Conservation (phyloP, 108 stramenopile species). For the Cyclostephanos invisitatus region DNA sequence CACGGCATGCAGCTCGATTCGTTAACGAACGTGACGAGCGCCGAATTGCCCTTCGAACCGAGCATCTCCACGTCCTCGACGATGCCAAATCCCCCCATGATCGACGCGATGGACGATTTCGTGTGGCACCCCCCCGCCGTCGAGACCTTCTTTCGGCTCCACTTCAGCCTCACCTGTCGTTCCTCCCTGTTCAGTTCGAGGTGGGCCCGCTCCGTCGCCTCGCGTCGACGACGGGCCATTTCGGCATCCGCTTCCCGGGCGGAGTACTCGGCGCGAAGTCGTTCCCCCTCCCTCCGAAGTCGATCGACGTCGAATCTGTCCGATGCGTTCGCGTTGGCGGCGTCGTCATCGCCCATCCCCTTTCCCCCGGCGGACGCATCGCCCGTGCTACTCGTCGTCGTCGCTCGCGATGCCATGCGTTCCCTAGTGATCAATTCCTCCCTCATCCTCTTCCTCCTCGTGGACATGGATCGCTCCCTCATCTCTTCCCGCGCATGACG, state of each 20-base stretch:
- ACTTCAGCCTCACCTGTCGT: constrained; percentile 79
- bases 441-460: constrained; percentile 67
- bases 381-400: neutral
- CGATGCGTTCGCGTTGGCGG: neutral
- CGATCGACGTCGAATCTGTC: constrained; percentile 47
- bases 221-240: constrained; percentile 37
- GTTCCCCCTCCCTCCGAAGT: constrained; percentile 67
- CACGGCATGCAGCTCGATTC: constrained; percentile 67
- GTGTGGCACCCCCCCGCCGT: constrained; percentile 54
- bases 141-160: constrained; percentile 73
- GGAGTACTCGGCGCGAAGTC: constrained; percentile 59
- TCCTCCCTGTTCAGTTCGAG: constrained; percentile 52
- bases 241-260: constrained; percentile 53
- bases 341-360: constrained; percentile 25
- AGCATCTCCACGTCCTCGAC: constrained; percentile 76
- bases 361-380: neutral
- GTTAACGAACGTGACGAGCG: constrained; percentile 70
- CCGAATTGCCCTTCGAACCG: constrained; percentile 78
- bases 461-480: constrained; percentile 71
- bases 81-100: constrained; percentile 65
- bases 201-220: constrained; percentile 26
- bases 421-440: constrained; percentile 70
- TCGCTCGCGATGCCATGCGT: constrained; percentile 27
- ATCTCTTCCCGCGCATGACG: constrained; percentile 62
- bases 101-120: constrained; percentile 55